Evolutionary conservation across 768 basidiomycete species (phyloP).

Genomic region (Tubosaeta brunneosetosa): DNA sequence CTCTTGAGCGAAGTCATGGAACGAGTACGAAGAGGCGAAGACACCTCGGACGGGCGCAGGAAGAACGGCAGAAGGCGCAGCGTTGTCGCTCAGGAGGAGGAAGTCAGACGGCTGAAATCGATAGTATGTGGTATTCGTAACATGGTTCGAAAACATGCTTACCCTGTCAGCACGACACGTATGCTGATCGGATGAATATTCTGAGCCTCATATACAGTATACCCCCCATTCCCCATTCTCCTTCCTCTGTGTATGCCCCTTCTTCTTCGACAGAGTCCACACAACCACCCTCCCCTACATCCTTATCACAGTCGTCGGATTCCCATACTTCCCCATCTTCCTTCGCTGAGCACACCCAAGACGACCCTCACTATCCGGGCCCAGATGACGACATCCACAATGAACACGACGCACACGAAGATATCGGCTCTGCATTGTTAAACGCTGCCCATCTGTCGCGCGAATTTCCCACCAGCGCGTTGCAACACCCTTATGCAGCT

Average conservation of each 20-base stretch:
- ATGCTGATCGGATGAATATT: slow-evolving; percentile 92
- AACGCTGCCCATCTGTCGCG: slow-evolving; percentile 29
- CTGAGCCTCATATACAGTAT: slow-evolving; percentile 87
- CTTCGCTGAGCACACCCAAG: slow-evolving; percentile 35
- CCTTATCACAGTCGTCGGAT: slow-evolving; percentile 39
- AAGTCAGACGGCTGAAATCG: slow-evolving; percentile 78
- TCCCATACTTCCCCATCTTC: slow-evolving; percentile 49
- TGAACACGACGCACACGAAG: slow-evolving; percentile 37
- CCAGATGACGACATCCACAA: slow-evolving; percentile 24
- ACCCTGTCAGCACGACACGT: slow-evolving; percentile 77
- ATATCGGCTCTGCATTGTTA: slow-evolving; percentile 44
- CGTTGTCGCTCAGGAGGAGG: slow-evolving; percentile 87
- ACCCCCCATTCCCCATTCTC: slow-evolving; percentile 66
- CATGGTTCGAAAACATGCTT: slow-evolving; percentile 10
- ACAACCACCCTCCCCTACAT: slow-evolving; percentile 34
- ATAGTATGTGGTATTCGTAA: slow-evolving; percentile 59
- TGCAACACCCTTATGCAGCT: slow-evolving; percentile 50
- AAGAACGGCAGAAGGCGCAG: slow-evolving; percentile 64
- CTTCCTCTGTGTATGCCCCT: slow-evolving; percentile 45
- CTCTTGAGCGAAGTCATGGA: slow-evolving; percentile 92
- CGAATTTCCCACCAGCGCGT: slow-evolving; percentile 23
- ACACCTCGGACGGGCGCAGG: slow-evolving; percentile 63
- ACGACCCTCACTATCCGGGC: slow-evolving; percentile 27
- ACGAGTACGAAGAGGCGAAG: slow-evolving; percentile 80
- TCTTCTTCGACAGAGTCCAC: slow-evolving; percentile 37